Base-by-base conservation (phyloP, 768 basidiomycete genomes). In the Amylocystis lapponica region DNA sequence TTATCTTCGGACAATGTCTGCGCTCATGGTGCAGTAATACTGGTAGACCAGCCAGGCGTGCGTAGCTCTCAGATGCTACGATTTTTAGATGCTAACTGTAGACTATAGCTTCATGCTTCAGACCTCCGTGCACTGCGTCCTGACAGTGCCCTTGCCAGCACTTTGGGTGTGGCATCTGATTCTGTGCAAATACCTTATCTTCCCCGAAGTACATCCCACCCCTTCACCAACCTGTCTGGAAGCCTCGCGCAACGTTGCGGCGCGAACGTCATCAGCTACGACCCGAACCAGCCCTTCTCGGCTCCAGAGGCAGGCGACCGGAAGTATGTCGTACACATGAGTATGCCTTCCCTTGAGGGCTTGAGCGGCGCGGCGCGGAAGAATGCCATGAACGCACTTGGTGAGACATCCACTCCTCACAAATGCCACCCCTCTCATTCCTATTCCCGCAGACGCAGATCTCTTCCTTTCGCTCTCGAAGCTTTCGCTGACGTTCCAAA, bases 11-110 rank as follows among this genome's bases (percentile, higher is more conserved):
- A 68, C 2, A 69, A 71, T 42, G 41, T 85, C 4, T 89, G 87
- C 56, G 65, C 66, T 14, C 74, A 79, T 47, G 82, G 86, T 54
- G 78, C 79, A 23, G 58, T 91, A 11, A 66, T 88, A 7, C 56
- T 89, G 9, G 66, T 87, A 31, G 74, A 85, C 49, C 86, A 89
- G 39, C 76, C 81, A 9, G 83, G 85, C 19, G 87, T 89, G 59
- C 47, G 81, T 69, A 10, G 10, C 29, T 22, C 11, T 7, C 22
- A 3, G 1, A 10, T 5, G 11, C 16, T 41, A 27, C 25, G 19
- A n/a, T 33, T 13, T 39, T 25, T 29, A 3, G 21, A 27, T 29
- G 27, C 17, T 21, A 30, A 17, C 34, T 40, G 5, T 27, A 40
- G 25, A 37, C 33, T 21, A 12, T 53, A 89, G 86, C 66, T 85